These are phyloP conservation scores for Saccharomyces pastorianus DNA, from an alignment of 1,139 yeast species.

Conservation along the genomic window DNA sequence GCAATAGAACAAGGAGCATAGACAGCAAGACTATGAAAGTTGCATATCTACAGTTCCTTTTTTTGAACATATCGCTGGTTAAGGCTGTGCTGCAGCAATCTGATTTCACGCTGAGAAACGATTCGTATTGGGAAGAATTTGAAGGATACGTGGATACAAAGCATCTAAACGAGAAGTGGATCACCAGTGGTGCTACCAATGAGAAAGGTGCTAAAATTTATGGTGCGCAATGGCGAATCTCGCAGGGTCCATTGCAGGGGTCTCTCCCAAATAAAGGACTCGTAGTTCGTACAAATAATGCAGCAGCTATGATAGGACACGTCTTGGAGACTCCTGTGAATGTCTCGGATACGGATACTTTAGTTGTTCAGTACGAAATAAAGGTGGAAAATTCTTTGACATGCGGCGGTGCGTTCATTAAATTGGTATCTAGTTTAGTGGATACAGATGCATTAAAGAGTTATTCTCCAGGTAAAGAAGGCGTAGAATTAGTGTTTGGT, in stretches of 20 bases:
- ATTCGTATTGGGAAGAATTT: slow-evolving; percentile 17
- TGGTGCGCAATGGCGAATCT: slow-evolving; percentile 15
- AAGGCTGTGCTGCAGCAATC: not conserved
- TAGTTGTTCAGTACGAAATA: slow-evolving; percentile 84
- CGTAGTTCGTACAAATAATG: slow-evolving; percentile 7
- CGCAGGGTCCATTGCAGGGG: slow-evolving; percentile 12
- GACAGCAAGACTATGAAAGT: not conserved
- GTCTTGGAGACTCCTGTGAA: slow-evolving; percentile 14
- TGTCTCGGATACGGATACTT: slow-evolving; percentile 43
- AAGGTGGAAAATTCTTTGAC: slow-evolving; percentile 67
- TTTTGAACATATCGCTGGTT: not conserved
- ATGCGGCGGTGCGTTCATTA: slow-evolving; percentile 87
- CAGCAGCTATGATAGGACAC: slow-evolving; percentile 16
- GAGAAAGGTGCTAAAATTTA: slow-evolving; percentile 6
- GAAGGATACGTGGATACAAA: slow-evolving; percentile 10
- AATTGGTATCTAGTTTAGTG: slow-evolving; percentile 45
- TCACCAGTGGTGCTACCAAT: slow-evolving; percentile 7
- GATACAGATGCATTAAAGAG: slow-evolving; percentile 38
- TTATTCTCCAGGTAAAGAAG: slow-evolving; percentile 45
- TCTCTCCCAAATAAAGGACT: slow-evolving; percentile 12
- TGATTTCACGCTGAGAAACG: not conserved
- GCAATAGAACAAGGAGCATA: too few relatives aligned
- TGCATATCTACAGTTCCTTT: not conserved
- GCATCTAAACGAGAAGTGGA: slow-evolving; percentile 13
- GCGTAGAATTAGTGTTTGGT: slow-evolving; percentile 86